Base-by-base conservation (phyloP, 805 yeast species). In the Metschnikowia borealis region DNA sequence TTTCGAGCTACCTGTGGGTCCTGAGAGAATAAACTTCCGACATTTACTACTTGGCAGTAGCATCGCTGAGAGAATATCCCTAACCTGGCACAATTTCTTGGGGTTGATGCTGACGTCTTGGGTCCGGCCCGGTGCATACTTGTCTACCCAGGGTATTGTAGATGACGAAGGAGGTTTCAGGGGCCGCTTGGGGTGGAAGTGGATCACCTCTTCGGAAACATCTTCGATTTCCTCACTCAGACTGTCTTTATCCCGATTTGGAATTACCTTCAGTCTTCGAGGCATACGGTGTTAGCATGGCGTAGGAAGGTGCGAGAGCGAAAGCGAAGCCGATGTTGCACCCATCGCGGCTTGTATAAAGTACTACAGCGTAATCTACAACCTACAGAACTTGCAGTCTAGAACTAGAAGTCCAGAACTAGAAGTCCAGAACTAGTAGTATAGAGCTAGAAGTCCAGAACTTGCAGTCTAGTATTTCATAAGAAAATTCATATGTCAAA, bases 1-100 rank as follows among this genome's bases (percentile, higher is more conserved):
- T 62, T 92, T 92, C 0, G 92, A 84, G 36, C 84, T 62, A 0
- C 98, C 98, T 5, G 95, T 74, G 0, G 98, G 97, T 0, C 99
- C 99, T 2, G 85, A 77, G 0, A 92, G 59, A 0, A 92, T 67
- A 15, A 91, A 63, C 0, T 91, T 62, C 40, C 81, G 71, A 10
- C 63, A 45, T 2, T 23, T 53, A 6, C 62, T 56, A n/a, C 68
- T 44, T 0, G 68, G 69, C 2, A 54, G 31, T 0, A 81, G 57
- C 82, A 84, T 77, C 0, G 57, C 64, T 3, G 57, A 48, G 5
- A 92, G 55, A 0, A 65, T 69, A 0, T 62, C 59, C 35, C 67
- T 64, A 0, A 89, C 78, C 52, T 90, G 96, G 29, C 71, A 71
- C 20, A 84, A 61, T 62, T 92, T 89, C 47, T 74, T 70, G 2